Base-by-base conservation (phyloP, 805 yeast genomes). In the Phaffomyces thermotolerans region DNA sequence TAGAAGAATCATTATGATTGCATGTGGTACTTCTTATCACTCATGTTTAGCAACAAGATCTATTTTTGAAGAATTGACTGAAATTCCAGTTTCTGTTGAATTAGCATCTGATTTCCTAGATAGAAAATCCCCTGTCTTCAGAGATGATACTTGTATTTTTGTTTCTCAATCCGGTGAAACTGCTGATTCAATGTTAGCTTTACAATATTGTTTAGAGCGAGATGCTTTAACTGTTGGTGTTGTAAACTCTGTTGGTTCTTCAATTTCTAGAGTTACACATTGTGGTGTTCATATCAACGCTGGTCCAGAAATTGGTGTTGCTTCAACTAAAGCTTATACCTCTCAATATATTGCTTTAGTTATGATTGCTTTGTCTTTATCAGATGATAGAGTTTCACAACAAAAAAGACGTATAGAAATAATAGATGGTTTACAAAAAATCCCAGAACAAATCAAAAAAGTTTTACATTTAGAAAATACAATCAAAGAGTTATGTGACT, bases 201-300 rank as follows among this genome's bases (percentile, higher is more conserved):
- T 93, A 57, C 91, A 88, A 64, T 90, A 89, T 71, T 91, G 97
- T 72, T 76, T 84, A 61, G 98, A 95, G 60, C 83, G 96, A 61
- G 99, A 98, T 56, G 97, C 99, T 30, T 74, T 95, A 53, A 89
- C 96, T 25, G 93, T 93, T 45, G 99, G 99, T 69, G 86, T 93
- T 59, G 99, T 93, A 50, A 93, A 93, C 73, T 78, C 90, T 53
- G 99, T 93, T 36, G 99, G 99, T 60, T 93, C 99, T 6, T 80
- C 93, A 35, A 88, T 93, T 65, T 91, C 98, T 7, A 82, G 99
- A 69, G 89, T 81, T 60, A 93, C 99, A 20, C 95, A 90, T 67
- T 93, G 99, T 73, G 99, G 99, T 78, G 96, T 93, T 45, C 99
- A 93, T 66, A 90, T 93, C 64, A 93, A 93, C 63, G 99, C 99